phyloP scores from a whole-genome alignment of 768 basidiomycete species.

The Epithele typhae region DNA sequence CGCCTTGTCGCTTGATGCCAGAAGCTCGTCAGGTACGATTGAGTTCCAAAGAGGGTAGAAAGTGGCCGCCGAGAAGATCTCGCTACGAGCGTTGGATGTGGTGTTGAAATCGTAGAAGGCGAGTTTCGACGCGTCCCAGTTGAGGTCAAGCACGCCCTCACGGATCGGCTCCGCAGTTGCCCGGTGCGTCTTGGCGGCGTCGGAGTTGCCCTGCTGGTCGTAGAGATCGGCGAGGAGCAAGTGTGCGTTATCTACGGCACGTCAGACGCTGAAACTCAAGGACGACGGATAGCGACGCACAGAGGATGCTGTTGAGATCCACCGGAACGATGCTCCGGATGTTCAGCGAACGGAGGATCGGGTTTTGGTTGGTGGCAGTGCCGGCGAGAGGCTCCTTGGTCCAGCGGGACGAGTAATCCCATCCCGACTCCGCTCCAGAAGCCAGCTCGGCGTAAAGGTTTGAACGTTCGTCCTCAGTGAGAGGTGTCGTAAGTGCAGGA shows the following conservation, averaged over 20 bases:
- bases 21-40: conserved; percentile 73
- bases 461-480: conserved; percentile 56
- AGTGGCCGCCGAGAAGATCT: conserved; percentile 66
- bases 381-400: conserved; percentile 35
- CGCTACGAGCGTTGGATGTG: conserved; percentile 58
- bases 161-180: conserved; percentile 53
- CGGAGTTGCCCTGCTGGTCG: conserved; percentile 34
- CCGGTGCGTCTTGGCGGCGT: conserved; percentile 45
- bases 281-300: conserved; percentile 38
- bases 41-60: conserved; percentile 88
- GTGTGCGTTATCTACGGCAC: conserved; percentile 54
- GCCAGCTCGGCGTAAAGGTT: conserved; percentile 86
- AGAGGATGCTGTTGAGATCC: conserved; percentile 82
- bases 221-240: conserved; percentile 60
- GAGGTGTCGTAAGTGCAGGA: conserved; percentile 44
- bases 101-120: conserved; percentile 91
- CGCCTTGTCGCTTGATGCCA: conserved; percentile 50
- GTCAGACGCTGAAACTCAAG: conserved; percentile 8
- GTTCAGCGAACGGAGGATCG: conserved; percentile 66
- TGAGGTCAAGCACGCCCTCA: conserved; percentile 75
- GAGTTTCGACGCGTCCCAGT: conserved; percentile 80
- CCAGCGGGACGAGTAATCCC: conserved; percentile 41
- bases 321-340: conserved; percentile 66
- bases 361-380: conserved; percentile 39
- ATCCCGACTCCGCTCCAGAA: conserved; percentile 79